These are phyloP conservation scores for Mycena venus DNA, from an alignment of 768 basidiomycete genomes.

Conservation along the genomic window DNA sequence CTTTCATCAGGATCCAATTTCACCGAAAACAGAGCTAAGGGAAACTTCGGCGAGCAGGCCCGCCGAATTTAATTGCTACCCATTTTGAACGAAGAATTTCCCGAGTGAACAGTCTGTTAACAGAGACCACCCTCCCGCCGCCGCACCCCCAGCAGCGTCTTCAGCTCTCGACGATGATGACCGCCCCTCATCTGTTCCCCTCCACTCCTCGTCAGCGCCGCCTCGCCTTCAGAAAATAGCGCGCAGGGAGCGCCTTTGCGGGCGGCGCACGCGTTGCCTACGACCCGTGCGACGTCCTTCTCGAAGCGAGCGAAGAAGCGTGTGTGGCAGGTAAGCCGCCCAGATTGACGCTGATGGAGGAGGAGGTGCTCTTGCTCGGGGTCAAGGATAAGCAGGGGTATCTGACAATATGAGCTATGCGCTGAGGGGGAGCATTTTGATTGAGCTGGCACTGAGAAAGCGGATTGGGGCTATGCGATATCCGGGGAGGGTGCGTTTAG, in stretches of 20 bases:
- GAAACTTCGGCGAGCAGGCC: too few relatives aligned
- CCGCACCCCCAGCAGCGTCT: slow-evolving; percentile 9
- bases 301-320: slow-evolving; percentile 77
- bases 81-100: too few relatives aligned
- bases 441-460: slow-evolving; percentile 94
- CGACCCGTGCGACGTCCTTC: slow-evolving; percentile 89
- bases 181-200: too few relatives aligned
- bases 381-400: slow-evolving; percentile 62
- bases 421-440: slow-evolving; percentile 55
- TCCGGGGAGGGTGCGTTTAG: slow-evolving; percentile 47
- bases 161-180: slow-evolving; percentile 5
- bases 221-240: too few relatives aligned
- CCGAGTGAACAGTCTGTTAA: too few relatives aligned
- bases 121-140: slow-evolving; percentile 12
- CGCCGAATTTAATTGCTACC: too few relatives aligned
- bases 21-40: too few relatives aligned
- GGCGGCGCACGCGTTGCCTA: slow-evolving; percentile 92
- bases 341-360: slow-evolving; percentile 87
- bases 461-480: slow-evolving; percentile 94
- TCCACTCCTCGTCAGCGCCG: background rate
- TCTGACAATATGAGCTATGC: background rate
- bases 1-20: too few relatives aligned
- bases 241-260: too few relatives aligned
- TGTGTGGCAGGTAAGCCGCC: too few relatives aligned
- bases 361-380: slow-evolving; percentile 94